These are phyloP conservation scores for Boletus pseudo-olivaceus DNA, from an alignment of 768 basidiomycete species.

Conservation along the genomic window DNA sequence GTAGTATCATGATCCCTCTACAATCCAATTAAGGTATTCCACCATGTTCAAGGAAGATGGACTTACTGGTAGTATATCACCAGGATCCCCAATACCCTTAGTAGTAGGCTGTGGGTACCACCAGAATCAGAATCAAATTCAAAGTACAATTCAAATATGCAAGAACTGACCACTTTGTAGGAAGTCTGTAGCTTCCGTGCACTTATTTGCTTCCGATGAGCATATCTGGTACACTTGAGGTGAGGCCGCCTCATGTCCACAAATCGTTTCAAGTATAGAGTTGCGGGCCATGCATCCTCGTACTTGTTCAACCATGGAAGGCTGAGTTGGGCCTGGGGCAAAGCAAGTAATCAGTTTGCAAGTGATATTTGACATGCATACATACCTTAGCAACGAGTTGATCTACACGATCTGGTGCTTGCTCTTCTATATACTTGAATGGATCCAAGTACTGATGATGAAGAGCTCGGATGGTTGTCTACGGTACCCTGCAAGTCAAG, in stretches of 20 bases:
- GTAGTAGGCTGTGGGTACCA: not conserved
- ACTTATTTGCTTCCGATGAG: not conserved
- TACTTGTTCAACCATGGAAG: conserved; percentile 22
- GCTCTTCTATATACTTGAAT: conserved; percentile 18
- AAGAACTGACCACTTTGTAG: not conserved
- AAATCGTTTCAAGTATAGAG: conserved; percentile 20
- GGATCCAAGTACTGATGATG: conserved; percentile 3
- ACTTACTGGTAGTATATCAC: not conserved
- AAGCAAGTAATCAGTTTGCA: not conserved
- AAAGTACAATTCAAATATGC: not conserved
- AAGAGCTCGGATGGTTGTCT: conserved; percentile 11
- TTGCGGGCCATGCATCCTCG: conserved; percentile 18
- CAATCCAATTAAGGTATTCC: not conserved
- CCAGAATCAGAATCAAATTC: not conserved
- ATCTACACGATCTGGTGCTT: conserved; percentile 5
- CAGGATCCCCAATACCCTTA: not conserved
- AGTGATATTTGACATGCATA: not conserved
- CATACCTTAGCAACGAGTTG: conserved; percentile 6
- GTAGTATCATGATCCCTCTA: not conserved
- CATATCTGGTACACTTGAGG: not conserved
- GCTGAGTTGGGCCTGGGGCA: conserved; percentile 1
- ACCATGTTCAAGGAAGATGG: not conserved
- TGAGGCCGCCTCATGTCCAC: conserved; percentile 8
- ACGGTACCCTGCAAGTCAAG: not conserved
- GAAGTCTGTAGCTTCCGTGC: not conserved